These are phyloP conservation scores for Pseudogymnoascus sp. DNA, from an alignment of 2,329 filamentous ascomycete genomes.

Conservation along the genomic window DNA sequence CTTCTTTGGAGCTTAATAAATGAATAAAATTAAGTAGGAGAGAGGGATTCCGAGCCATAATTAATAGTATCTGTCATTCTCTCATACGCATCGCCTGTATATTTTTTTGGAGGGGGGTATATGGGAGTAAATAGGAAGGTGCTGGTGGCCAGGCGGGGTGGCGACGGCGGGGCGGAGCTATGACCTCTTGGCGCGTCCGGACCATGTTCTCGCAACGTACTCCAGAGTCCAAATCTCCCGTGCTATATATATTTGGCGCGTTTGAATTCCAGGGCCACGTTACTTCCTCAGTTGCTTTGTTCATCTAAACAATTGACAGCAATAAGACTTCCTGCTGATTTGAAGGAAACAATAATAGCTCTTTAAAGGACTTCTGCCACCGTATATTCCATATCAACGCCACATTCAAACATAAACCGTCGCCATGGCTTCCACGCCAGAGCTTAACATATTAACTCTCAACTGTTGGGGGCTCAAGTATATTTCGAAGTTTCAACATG, in stretches of 20 bases:
- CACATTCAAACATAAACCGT: not conserved
- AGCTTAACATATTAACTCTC: slow-evolving; percentile 75
- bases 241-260: not conserved
- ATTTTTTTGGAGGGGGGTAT: too few species aligned
- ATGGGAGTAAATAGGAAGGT: too few species aligned
- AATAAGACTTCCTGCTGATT: not conserved
- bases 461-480: slow-evolving; percentile 97
- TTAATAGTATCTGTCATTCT: too few species aligned
- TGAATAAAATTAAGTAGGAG: too few species aligned
- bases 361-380: not conserved
- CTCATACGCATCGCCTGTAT: too few species aligned
- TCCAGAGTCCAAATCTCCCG: not conserved
- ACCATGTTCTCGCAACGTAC: not conserved
- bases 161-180: not conserved
- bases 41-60: too few species aligned
- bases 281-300: not conserved
- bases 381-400: not conserved
- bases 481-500: slow-evolving; percentile 68
- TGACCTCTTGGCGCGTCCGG: not conserved
- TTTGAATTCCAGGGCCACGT: not conserved
- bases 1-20: too few species aligned
- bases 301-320: not conserved
- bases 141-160: not conserved
- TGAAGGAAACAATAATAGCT: not conserved
- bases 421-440: slow-evolving; percentile 33